These are phyloP conservation scores for Solanum piurae DNA, from an alignment of 257 asterid genomes.

Conservation along the genomic window DNA sequence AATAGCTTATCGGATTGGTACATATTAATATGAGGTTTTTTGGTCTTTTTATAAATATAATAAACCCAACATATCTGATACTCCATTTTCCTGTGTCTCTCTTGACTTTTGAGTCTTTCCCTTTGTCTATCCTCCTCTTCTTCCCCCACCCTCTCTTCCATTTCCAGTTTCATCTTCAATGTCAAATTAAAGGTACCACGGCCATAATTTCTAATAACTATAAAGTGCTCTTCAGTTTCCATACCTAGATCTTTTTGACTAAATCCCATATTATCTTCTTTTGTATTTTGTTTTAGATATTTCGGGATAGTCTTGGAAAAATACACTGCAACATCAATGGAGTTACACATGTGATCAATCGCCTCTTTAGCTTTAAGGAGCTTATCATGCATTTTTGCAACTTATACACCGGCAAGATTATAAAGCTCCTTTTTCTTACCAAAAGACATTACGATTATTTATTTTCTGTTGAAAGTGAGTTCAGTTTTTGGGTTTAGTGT, in stretches of 20 bases:
- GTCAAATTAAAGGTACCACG: neutral
- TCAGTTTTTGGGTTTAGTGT: neutral
- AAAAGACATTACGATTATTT: neutral
- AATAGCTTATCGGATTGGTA: neutral
- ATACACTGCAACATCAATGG: neutral
- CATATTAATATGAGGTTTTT: neutral
- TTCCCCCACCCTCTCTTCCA: neutral
- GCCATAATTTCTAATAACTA: neutral
- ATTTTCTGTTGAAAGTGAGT: neutral
- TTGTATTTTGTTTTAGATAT: neutral
- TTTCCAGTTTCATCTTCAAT: neutral
- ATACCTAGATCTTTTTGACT: neutral
- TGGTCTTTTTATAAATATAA: neutral
- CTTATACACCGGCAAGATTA: neutral
- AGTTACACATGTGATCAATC: neutral
- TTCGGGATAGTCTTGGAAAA: neutral
- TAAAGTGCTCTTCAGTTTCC: neutral
- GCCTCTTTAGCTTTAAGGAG: neutral
- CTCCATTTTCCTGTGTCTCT: neutral
- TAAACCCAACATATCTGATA: neutral
- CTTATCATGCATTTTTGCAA: neutral
- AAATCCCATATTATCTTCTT: neutral
- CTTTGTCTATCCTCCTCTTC: neutral
- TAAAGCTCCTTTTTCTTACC: neutral
- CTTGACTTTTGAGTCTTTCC: neutral